phyloP scores from a whole-genome alignment of 139 green algal species.

The Yamagishiella unicocca region DNA sequence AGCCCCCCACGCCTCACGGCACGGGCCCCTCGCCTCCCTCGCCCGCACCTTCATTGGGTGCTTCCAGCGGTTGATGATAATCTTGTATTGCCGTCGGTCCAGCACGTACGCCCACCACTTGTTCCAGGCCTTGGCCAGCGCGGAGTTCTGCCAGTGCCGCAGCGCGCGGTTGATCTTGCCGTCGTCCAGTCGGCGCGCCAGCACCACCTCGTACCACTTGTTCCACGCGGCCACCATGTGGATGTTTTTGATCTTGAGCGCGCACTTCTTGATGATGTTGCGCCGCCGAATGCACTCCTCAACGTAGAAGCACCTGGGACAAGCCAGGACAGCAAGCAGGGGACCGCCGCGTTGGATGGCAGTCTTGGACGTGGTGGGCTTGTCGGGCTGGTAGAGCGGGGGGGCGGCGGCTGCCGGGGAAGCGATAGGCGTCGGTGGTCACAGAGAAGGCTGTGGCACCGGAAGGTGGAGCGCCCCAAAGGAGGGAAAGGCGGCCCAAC shows the following conservation, averaged over 20 bases:
- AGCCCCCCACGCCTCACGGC: neutral
- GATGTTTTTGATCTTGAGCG: constrained; percentile 60
- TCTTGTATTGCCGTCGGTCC: constrained; percentile 45
- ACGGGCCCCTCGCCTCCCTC: neutral
- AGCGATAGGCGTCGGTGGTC: too few species aligned
- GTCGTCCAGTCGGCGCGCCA: constrained; percentile 33
- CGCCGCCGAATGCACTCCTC: constrained; percentile 21
- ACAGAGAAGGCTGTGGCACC: too few species aligned
- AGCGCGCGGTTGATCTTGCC: constrained; percentile 24
- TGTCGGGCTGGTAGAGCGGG: too few species aligned
- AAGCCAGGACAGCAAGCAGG: too few species aligned
- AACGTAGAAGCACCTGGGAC: constrained; percentile 1
- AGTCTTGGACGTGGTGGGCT: too few species aligned
- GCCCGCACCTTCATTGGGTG: constrained; percentile 60
- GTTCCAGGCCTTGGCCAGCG: constrained; percentile 56
- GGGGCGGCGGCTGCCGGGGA: too few species aligned
- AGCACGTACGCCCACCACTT: constrained; percentile 56
- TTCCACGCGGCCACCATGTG: constrained; percentile 59
- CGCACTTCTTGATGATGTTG: constrained; percentile 59
- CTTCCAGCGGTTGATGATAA: constrained; percentile 70
- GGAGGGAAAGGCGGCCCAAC: too few species aligned
- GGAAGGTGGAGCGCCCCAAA: too few species aligned
- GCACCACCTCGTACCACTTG: constrained; percentile 64
- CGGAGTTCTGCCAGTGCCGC: constrained; percentile 46
- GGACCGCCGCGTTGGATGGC: too few species aligned